These are phyloP conservation scores for Avena eriantha DNA, from an alignment of 176 grass and related monocot species.

Conservation along the genomic window DNA sequence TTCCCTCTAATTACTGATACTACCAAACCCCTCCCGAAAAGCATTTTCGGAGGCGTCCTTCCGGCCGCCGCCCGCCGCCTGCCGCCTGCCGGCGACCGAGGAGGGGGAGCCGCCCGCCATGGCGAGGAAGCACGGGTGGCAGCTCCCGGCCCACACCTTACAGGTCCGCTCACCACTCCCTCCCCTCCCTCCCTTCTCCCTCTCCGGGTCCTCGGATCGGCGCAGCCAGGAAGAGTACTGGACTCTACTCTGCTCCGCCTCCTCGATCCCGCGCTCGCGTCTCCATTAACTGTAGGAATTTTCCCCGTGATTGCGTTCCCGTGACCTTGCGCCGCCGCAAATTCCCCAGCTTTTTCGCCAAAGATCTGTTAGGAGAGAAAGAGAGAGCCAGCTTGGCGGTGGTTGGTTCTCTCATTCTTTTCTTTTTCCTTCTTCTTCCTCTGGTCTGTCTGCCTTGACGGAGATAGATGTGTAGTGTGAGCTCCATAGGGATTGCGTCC, in stretches of 20 bases:
- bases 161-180: constrained; percentile 47
- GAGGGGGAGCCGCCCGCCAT: constrained; percentile 43
- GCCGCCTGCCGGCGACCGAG: constrained; percentile 29
- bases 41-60: constrained; percentile 29
- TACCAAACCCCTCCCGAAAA: constrained; percentile 28
- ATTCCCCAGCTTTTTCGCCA: background rate
- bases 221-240: background rate
- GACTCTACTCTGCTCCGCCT: background rate
- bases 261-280: background rate
- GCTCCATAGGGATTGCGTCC: background rate
- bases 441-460: background rate
- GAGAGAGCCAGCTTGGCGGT: background rate
- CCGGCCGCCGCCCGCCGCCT: constrained; percentile 38
- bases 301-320: background rate
- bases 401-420: background rate
- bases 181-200: background rate
- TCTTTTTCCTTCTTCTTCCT: background rate
- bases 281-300: background rate
- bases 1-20: constrained; percentile 37
- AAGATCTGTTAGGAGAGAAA: constrained; percentile 40
- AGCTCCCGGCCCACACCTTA: constrained; percentile 91
- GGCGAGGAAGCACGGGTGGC: constrained; percentile 96
- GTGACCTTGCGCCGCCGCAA: background rate
- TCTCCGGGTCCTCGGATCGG: constrained; percentile 19
- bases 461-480: background rate